Percentiles rank a stretch among this genome's conserved stretches.
phyloP scores from a whole-genome alignment of 495 filamentous ascomycete species.

The Aspergillus heteromorphus region DNA sequence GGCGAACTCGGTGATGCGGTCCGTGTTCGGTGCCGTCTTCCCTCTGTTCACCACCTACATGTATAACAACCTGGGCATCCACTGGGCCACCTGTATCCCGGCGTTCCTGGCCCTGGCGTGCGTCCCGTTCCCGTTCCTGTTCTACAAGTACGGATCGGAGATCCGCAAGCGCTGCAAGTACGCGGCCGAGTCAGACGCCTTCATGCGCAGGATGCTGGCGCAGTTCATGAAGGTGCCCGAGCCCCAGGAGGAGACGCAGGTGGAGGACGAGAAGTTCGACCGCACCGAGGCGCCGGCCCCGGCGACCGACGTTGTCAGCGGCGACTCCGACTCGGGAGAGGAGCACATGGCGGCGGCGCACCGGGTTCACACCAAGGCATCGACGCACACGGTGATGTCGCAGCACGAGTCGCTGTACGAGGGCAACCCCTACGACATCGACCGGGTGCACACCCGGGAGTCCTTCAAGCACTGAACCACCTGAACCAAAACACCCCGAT shows the following conservation, averaged over 20 bases:
- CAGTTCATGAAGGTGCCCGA: constrained; percentile 18
- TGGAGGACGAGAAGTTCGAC: constrained; percentile 20
- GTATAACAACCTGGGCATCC: constrained; percentile 69
- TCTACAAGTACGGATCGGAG: constrained; percentile 65
- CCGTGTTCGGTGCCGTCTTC: constrained; percentile 73
- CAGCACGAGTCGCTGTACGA: constrained; percentile 32
- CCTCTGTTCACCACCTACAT: constrained; percentile 78
- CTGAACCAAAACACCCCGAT: not conserved
- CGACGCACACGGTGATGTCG: constrained; percentile 25
- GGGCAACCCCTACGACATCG: constrained; percentile 41
- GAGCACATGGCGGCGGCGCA: constrained; percentile 17
- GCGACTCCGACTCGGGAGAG: constrained; percentile 21
- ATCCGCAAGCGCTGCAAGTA: constrained; percentile 72
- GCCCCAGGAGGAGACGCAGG: constrained; percentile 6
- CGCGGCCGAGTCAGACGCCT: constrained; percentile 50
- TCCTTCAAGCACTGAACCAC: constrained; percentile 28
- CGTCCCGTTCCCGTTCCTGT: constrained; percentile 74
- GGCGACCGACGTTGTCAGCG: constrained; percentile 20
- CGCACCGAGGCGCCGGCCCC: constrained; percentile 38
- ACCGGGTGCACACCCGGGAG: constrained; percentile 42
- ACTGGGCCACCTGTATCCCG: constrained; percentile 75
- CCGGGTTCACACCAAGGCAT: constrained; percentile 32
- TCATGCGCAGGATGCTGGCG: constrained; percentile 41
- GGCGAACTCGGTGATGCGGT: constrained; percentile 67
- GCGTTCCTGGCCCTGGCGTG: constrained; percentile 73